These are phyloP conservation scores for Chalciporus piperatus DNA, from an alignment of 768 basidiomycete genomes.

Conservation along the genomic window DNA sequence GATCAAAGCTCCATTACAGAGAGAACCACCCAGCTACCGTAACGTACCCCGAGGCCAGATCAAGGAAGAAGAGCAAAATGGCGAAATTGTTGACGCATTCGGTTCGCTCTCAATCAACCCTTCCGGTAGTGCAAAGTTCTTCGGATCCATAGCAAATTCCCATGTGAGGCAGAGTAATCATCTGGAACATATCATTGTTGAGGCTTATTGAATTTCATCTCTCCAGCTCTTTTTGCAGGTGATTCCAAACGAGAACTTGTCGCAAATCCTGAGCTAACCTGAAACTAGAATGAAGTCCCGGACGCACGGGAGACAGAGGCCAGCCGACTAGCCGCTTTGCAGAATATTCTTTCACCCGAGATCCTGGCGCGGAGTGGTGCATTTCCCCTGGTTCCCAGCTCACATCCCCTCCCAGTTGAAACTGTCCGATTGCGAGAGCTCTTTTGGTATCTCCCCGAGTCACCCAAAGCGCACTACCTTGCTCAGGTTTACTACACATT, in stretches of 20 bases:
- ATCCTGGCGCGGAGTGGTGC: constrained; percentile 63
- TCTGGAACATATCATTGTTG: background rate
- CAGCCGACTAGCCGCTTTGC: constrained; percentile 46
- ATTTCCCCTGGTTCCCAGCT: constrained; percentile 54
- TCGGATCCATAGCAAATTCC: constrained; percentile 72
- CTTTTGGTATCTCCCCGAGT: constrained; percentile 67
- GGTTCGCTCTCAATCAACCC: constrained; percentile 74
- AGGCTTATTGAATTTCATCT: constrained; percentile 5
- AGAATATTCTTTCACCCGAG: constrained; percentile 56
- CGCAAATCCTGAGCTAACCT: constrained; percentile 9
- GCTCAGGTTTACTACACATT: constrained; percentile 59
- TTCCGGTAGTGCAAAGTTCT: constrained; percentile 73
- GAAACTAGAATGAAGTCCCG: constrained; percentile 53
- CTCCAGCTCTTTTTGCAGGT: constrained; percentile 74
- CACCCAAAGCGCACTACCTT: constrained; percentile 58
- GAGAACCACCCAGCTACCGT: constrained; percentile 50
- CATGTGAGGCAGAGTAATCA: constrained; percentile 45
- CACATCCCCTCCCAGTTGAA: constrained; percentile 37
- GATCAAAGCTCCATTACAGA: constrained; percentile 73
- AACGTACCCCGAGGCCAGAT: constrained; percentile 35
- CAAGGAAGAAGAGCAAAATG: constrained; percentile 63
- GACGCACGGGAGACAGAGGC: constrained; percentile 52
- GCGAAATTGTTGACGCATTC: constrained; percentile 76
- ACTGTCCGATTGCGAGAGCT: constrained; percentile 53
- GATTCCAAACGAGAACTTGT: constrained; percentile 5